phyloP scores from a whole-genome alignment of 805 yeast genomes.

The Zygoascus flipseniorum region DNA sequence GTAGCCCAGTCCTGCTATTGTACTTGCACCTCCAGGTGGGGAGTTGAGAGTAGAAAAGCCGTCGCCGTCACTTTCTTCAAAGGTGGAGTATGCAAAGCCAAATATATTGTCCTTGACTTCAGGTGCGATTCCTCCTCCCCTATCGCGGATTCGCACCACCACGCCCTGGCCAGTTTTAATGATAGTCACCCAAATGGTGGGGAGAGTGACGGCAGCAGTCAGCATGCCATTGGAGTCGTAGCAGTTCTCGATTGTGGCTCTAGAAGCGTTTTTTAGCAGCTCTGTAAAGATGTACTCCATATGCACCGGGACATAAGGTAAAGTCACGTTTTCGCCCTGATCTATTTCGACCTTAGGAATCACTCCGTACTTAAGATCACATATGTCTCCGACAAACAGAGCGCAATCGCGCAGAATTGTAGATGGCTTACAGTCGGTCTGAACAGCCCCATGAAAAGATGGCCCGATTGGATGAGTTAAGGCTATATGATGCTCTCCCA shows the following conservation, averaged over 20 bases:
- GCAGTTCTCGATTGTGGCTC: constrained; percentile 75
- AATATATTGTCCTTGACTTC: constrained; percentile 58
- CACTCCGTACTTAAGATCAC: constrained; percentile 75
- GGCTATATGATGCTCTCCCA: constrained; percentile 78
- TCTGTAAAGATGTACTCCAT: constrained; percentile 84
- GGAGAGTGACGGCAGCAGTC: constrained; percentile 9
- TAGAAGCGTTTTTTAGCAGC: constrained; percentile 72
- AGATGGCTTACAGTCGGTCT: constrained; percentile 56
- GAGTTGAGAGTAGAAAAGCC: constrained; percentile 49
- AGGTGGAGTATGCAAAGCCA: constrained; percentile 82
- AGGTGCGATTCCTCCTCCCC: constrained; percentile 82
- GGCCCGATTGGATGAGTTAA: constrained; percentile 41
- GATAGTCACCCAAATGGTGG: constrained; percentile 43
- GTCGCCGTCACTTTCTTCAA: constrained; percentile 49
- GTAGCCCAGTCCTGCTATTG: constrained; percentile 42
- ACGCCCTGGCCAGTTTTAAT: constrained; percentile 41
- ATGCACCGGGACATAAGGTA: constrained; percentile 83
- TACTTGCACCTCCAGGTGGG: constrained; percentile 59
- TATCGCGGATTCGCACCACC: constrained; percentile 72
- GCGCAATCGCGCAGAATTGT: constrained; percentile 56
- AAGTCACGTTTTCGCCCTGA: constrained; percentile 44
- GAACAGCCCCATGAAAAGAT: constrained; percentile 55
- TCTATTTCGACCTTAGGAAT: constrained; percentile 54
- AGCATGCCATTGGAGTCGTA: constrained; percentile 18
- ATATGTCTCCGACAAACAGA: constrained; percentile 73